Conservation (phyloP, 805 yeast genomes). For the Saccharomycopsis babjevae region DNA sequence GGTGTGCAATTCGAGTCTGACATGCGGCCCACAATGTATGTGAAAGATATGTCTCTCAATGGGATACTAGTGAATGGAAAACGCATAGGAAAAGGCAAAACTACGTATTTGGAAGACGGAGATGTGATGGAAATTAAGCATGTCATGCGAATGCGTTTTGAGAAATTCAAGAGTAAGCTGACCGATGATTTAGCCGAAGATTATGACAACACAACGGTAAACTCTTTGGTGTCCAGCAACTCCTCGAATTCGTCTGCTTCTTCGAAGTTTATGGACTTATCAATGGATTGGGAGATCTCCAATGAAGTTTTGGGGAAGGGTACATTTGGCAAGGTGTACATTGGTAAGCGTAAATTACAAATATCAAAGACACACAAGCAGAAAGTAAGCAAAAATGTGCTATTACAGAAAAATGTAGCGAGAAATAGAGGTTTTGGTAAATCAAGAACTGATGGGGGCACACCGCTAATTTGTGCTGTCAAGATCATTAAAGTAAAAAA, state of each 20-base stretch:
- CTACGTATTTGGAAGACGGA: conserved; percentile 27
- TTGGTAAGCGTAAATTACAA: conserved; percentile 3
- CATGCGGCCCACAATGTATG: conserved; percentile 36
- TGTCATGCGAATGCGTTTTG: conserved; percentile 22
- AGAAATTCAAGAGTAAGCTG: conserved; percentile 14
- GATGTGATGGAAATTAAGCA: conserved; percentile 33
- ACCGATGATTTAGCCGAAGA: background rate
- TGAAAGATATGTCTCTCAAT: conserved; percentile 42
- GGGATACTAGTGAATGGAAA: conserved; percentile 38
- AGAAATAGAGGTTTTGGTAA: background rate
- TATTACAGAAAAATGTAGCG: background rate
- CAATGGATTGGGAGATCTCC: conserved; percentile 32
- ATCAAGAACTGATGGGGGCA: conserved; percentile 17
- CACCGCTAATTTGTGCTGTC: conserved; percentile 37
- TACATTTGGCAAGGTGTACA: conserved; percentile 44
- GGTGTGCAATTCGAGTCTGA: conserved; percentile 38
- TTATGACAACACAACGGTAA: background rate
- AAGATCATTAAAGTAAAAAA: conserved; percentile 31
- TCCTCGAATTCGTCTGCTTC: background rate
- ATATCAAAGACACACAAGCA: conserved; percentile 17
- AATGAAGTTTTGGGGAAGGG: conserved; percentile 41
- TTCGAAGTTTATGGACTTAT: background rate
- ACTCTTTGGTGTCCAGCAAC: background rate
- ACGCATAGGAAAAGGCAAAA: conserved; percentile 25
- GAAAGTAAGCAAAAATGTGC: background rate